A percentile compares a stretch with the other conserved stretches of the same genome.
Evolutionary conservation across 108 stramenopile genomes (phyloP).

Genomic region (Pseudonitzschia pungens): DNA sequence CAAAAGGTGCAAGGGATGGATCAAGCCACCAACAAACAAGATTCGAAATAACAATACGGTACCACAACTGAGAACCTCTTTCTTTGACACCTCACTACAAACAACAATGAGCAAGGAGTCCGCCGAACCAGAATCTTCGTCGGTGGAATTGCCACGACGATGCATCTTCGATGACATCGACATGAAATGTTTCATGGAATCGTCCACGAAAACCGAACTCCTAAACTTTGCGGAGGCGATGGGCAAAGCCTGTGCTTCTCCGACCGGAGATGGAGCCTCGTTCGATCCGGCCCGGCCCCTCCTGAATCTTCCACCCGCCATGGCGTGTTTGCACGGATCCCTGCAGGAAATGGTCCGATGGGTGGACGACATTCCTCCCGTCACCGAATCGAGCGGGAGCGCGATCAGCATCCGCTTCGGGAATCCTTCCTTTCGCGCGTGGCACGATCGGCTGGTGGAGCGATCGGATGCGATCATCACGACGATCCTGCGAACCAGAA

Average conservation of each 20-base stretch:
- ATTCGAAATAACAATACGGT: no score
- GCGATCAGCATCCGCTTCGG: slow-evolving; percentile 62
- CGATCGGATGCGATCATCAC: slow-evolving; percentile 61
- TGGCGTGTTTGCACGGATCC: slow-evolving; percentile 79
- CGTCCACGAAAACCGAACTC: slow-evolving; percentile 59
- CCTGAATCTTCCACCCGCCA: slow-evolving; percentile 55
- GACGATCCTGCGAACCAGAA: slow-evolving; percentile 51
- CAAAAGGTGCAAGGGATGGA: no score
- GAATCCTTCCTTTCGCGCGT: slow-evolving; percentile 73
- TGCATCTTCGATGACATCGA: slow-evolving; percentile 79
- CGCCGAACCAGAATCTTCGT: background rate
- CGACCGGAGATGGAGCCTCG: background rate
- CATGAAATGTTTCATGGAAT: slow-evolving; percentile 69
- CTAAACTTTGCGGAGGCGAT: slow-evolving; percentile 66
- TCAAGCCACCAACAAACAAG: no score
- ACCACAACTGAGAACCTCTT: no score
- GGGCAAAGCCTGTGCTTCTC: slow-evolving; percentile 65
- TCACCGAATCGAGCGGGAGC: background rate
- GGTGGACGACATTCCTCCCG: slow-evolving; percentile 76
- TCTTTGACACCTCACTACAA: no score
- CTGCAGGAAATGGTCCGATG: slow-evolving; percentile 59
- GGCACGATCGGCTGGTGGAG: slow-evolving; percentile 69
- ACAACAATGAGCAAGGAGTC: background rate
- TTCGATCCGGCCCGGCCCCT: slow-evolving; percentile 62
- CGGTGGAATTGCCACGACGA: slow-evolving; percentile 27